These are phyloP conservation scores for Stereocaulon alpinum DNA, from an alignment of 495 filamentous ascomycete species.

Conservation along the genomic window DNA sequence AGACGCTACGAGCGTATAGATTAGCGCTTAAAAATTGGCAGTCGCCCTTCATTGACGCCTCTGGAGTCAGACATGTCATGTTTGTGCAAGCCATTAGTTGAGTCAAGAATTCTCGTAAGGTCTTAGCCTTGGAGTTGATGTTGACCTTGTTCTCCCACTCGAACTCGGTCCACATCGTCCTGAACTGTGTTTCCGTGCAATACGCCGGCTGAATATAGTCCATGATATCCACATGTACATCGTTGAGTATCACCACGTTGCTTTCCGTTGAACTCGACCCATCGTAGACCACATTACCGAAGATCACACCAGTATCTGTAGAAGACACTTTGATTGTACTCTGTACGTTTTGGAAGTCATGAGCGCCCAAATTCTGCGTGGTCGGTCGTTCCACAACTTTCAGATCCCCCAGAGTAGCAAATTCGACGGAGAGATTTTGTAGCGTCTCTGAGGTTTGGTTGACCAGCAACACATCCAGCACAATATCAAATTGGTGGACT, in stretches of 20 bases:
- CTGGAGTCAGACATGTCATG: constrained; percentile 96
- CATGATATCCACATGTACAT: constrained; percentile 99
- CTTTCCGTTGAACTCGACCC: constrained; percentile 89
- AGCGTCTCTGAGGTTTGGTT: constrained; percentile 96
- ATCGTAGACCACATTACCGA: constrained; percentile 98
- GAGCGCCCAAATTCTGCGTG: constrained; percentile 86
- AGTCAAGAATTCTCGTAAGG: constrained; percentile 81
- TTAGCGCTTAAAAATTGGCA: constrained; percentile 98
- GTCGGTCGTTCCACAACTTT: constrained; percentile 96
- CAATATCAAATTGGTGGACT: constrained; percentile 98
- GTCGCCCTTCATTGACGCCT: constrained; percentile 91
- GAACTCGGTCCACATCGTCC: constrained; percentile 99
- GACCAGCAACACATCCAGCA: constrained; percentile 91
- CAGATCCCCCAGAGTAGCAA: constrained; percentile 92
- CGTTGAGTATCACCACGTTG: constrained; percentile 96
- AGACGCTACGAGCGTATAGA: constrained; percentile 93
- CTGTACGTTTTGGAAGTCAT: constrained; percentile 96
- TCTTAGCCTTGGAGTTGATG: constrained; percentile 95
- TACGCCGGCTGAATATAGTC: constrained; percentile 98
- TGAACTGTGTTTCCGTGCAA: constrained; percentile 96
- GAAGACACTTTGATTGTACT: constrained; percentile 99
- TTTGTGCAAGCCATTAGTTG: constrained; percentile 96
- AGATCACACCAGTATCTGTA: constrained; percentile 97
- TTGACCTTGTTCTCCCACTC: constrained; percentile 99
- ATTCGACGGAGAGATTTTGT: constrained; percentile 95